These are phyloP conservation scores for Exophiala bonariae DNA, from an alignment of 2,329 filamentous ascomycete species.

Conservation along the genomic window DNA sequence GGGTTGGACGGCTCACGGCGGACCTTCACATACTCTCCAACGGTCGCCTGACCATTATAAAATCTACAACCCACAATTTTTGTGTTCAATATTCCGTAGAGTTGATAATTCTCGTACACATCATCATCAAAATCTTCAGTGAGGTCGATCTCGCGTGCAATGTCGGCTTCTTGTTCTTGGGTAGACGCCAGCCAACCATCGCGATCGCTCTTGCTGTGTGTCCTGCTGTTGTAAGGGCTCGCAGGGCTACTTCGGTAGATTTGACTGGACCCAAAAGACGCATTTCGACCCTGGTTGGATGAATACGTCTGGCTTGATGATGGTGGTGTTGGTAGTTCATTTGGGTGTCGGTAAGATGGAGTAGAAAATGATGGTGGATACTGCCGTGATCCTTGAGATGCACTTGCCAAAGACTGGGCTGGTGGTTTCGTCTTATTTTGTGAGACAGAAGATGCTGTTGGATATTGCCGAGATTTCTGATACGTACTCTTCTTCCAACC, in stretches of 20 bases:
- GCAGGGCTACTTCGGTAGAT: conserved; percentile 7
- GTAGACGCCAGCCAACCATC: conserved; percentile 21
- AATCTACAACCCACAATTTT: conserved; percentile 64
- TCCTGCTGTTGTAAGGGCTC: conserved; percentile 1
- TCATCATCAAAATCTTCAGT: conserved; percentile 37
- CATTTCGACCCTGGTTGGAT: conserved; percentile 1
- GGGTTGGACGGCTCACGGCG: conserved; percentile 66
- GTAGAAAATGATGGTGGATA: conserved; percentile 6
- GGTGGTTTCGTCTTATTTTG: too few species aligned
- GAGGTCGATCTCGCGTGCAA: conserved; percentile 30
- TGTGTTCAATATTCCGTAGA: conserved; percentile 46
- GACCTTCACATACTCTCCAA: conserved; percentile 64
- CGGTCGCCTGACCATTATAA: conserved; percentile 63
- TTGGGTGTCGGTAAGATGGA: conserved; percentile 10
- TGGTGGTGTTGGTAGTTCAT: conserved; percentile 20
- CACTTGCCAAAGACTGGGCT: background rate
- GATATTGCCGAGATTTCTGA: conserved; percentile 7
- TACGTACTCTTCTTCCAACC: conserved; percentile 1
- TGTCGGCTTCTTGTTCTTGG: conserved; percentile 30
- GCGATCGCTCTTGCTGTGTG: conserved; percentile 11
- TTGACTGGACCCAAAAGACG: conserved; percentile 2
- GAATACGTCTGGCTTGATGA: conserved; percentile 18
- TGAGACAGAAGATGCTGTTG: conserved; percentile 6
- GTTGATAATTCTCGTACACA: conserved; percentile 35
- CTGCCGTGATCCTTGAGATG: conserved; percentile 8